Conservation (phyloP, 2,329 filamentous ascomycete species). For the Alternaria rosae region DNA sequence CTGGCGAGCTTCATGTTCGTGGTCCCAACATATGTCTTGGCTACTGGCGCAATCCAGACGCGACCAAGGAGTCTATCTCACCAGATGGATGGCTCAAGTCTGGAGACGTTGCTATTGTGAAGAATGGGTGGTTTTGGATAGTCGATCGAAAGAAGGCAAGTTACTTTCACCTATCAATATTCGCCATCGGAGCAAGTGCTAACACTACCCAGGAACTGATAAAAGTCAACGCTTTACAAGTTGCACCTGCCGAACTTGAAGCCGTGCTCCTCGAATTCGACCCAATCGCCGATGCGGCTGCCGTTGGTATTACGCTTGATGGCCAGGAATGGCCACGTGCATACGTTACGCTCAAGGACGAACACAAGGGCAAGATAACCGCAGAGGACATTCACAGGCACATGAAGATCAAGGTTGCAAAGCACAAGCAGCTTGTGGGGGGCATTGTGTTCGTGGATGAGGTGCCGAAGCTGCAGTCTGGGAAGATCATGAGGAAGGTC, state of each 20-base stretch:
- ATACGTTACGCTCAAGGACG: slow-evolving; percentile 61
- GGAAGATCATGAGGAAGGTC: slow-evolving; percentile 65
- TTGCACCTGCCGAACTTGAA: slow-evolving; percentile 54
- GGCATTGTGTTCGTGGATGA: slow-evolving; percentile 64
- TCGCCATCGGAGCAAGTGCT: neutral
- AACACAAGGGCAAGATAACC: slow-evolving; percentile 47
- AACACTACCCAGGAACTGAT: slow-evolving; percentile 44
- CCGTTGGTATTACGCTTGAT: slow-evolving; percentile 61
- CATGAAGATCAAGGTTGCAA: slow-evolving; percentile 58
- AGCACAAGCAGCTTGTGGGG: slow-evolving; percentile 61
- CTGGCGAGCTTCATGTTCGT: slow-evolving; percentile 52
- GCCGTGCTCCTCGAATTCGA: slow-evolving; percentile 60
- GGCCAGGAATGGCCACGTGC: slow-evolving; percentile 62
- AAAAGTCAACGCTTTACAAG: slow-evolving; percentile 53
- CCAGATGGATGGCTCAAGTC: slow-evolving; percentile 51
- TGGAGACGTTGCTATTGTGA: slow-evolving; percentile 45
- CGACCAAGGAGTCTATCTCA: slow-evolving; percentile 49
- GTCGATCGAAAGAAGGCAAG: slow-evolving; percentile 48
- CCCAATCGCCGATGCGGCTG: slow-evolving; percentile 63
- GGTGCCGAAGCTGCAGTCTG: slow-evolving; percentile 64
- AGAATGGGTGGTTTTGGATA: slow-evolving; percentile 48
- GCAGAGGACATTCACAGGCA: slow-evolving; percentile 38
- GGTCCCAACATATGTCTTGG: slow-evolving; percentile 52
- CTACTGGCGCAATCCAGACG: slow-evolving; percentile 53
- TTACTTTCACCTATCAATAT: neutral